Evolutionary conservation across 352 stramenopile genomes (phyloP), one percentile per base, ranked within the genome.

Genomic region (Blastocystis hominis): DNA sequence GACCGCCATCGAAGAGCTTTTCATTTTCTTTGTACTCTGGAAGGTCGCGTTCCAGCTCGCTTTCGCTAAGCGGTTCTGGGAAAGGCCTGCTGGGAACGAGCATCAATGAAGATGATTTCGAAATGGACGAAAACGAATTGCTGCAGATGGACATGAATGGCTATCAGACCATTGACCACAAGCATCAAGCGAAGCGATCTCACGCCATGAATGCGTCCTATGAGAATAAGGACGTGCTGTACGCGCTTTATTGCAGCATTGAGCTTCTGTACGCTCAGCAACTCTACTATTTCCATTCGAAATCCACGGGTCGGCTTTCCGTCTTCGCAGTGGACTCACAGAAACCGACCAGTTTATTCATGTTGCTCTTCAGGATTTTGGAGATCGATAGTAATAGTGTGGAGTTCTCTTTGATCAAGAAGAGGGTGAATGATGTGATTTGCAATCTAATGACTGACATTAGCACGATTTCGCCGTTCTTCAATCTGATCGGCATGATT

Each of bases 381-480:
- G 20, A 30, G 24, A 84, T 84, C 24, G 72, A 84, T n/a, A 36
- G 24, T 15, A n/a, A 30, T 13, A 69, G 47, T 34, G 30, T 50
- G 36, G 44, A 40, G 47, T n/a, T 84, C 47, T 66, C 72, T 13
- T 30, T 84, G n/a, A 44, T 84, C 34, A 84, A 84, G 72, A 84
- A 84, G 72, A 53, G 62, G 36, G 55, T 61, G 34, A 53, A 54
- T 3, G 72, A 84, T 30, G 55, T 61, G 55, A 40, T 84, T 5
- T 64, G 50, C 13, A 53, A 30, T 30, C 24, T 30, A 30, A 30
- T 30, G 24, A 30, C 24, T 30, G 24, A 30, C 24, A 30, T 30
- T 30, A 30, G 24, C 24, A 30, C 24, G 24, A 30, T 30, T 30
- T 30, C 24, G 24, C 24, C 24, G 24, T 30, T 30, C 24, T 30